phyloP scores from a whole-genome alignment of 352 stramenopile species.

The Lagenidium sp. region DNA sequence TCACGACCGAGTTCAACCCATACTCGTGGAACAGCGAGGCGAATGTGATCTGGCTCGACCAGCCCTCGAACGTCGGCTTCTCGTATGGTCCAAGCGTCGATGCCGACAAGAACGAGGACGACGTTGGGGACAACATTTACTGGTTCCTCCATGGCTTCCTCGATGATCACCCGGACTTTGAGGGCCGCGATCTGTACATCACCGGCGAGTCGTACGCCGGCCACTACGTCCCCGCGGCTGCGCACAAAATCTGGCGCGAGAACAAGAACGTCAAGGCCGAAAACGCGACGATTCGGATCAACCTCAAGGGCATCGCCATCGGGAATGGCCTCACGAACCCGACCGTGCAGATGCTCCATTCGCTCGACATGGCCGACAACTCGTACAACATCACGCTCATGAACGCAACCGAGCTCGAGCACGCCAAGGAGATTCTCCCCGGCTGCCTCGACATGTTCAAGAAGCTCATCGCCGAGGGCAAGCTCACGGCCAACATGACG shows the following conservation, averaged over 20 bases:
- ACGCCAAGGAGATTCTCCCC: conserved; percentile 14
- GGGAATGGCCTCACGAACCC: conserved; percentile 44
- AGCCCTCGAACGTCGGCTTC: conserved; percentile 45
- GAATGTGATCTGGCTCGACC: conserved; percentile 68
- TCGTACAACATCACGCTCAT: conserved; percentile 59
- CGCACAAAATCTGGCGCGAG: conserved; percentile 35
- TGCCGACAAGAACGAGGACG: conserved; percentile 26
- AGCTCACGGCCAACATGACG: no score
- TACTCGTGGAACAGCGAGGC: conserved; percentile 54
- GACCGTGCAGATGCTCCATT: conserved; percentile 25
- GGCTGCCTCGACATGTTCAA: conserved; percentile 22
- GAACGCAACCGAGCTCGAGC: conserved; percentile 14
- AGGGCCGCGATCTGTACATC: conserved; percentile 49
- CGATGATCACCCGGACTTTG: conserved; percentile 42
- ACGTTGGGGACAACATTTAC: conserved; percentile 63
- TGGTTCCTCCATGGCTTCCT: conserved; percentile 62
- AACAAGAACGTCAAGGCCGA: conserved; percentile 19
- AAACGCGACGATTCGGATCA: conserved; percentile 13
- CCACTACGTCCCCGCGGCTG: conserved; percentile 49
- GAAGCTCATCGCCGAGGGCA: conserved; percentile 37
- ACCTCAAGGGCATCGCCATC: conserved; percentile 42
- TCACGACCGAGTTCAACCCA: conserved; percentile 36
- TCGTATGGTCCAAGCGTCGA: conserved; percentile 29
- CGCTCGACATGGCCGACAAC: conserved; percentile 57
- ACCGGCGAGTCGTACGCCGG: conserved; percentile 63